phyloP scores from a whole-genome alignment of 73 alveolate genomes.

The Tetrahymena thermophila region DNA sequence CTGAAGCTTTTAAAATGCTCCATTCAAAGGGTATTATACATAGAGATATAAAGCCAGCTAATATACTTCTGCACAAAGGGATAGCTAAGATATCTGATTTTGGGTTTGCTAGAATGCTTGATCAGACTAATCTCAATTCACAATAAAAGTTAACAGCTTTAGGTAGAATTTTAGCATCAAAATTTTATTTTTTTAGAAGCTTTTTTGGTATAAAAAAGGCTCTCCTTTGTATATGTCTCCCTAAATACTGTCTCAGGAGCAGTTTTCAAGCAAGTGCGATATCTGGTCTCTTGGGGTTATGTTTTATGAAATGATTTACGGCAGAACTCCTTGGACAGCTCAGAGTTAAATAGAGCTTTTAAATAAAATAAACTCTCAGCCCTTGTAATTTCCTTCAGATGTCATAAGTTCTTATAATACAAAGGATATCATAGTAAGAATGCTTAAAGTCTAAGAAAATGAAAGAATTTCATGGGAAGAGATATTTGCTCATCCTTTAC shows the following conservation, averaged over 20 bases:
- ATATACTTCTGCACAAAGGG: slow-evolving; percentile 17
- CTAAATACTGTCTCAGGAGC: not conserved
- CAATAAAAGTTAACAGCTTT: not conserved
- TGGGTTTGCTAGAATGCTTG: slow-evolving; percentile 35
- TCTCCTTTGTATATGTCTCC: not conserved
- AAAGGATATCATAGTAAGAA: not conserved
- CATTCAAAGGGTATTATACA: slow-evolving; percentile 29
- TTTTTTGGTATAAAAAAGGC: not conserved
- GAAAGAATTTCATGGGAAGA: not conserved
- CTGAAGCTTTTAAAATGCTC: slow-evolving; percentile 9
- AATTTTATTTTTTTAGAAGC: not conserved
- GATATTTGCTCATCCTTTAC: not conserved
- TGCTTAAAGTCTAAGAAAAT: not conserved
- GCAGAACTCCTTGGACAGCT: not conserved
- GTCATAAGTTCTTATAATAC: not conserved
- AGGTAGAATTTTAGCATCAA: not conserved
- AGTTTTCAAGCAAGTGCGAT: not conserved
- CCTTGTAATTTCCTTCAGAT: not conserved
- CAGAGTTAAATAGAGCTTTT: not conserved
- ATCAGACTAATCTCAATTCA: not conserved
- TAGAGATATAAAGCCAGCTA: slow-evolving; percentile 43
- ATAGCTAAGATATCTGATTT: slow-evolving; percentile 20
- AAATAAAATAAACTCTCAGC: not conserved
- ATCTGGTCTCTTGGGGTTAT: not conserved
- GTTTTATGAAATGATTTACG: not conserved